Conservation (phyloP, 1,284 basidiomycete genomes). For the Heterobasidion annosum region DNA sequence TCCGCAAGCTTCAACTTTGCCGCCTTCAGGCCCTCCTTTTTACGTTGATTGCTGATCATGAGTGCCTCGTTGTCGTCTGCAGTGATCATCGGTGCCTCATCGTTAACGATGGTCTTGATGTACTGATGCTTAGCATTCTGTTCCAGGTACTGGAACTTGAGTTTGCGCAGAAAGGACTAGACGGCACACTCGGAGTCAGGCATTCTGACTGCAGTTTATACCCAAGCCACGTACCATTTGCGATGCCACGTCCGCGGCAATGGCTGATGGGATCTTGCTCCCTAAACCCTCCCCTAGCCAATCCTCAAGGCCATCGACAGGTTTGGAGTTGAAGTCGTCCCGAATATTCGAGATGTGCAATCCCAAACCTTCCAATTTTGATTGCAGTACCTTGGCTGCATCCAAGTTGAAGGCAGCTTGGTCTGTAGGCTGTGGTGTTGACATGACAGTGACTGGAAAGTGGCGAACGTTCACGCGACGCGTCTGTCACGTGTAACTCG, state of each 20-base stretch:
- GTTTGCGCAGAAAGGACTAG: slow-evolving; percentile 42
- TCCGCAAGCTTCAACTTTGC: slow-evolving; percentile 56
- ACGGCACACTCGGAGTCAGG: background rate
- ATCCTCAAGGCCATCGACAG: background rate
- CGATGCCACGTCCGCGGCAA: slow-evolving; percentile 35
- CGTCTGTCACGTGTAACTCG: background rate
- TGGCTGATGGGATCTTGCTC: slow-evolving; percentile 24
- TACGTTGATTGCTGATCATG: slow-evolving; percentile 50
- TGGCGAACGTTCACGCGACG: background rate
- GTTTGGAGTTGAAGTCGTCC: background rate
- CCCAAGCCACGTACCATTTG: slow-evolving; percentile 29
- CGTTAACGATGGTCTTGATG: slow-evolving; percentile 74
- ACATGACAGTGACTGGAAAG: background rate
- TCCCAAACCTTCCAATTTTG: background rate
- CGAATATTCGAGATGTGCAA: background rate
- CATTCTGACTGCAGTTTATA: background rate
- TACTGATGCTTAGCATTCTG: slow-evolving; percentile 85
- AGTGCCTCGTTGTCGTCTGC: slow-evolving; percentile 67
- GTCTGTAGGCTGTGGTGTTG: background rate
- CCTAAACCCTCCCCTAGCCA: background rate
- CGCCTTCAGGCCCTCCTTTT: slow-evolving; percentile 58
- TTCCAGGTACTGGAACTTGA: slow-evolving; percentile 82
- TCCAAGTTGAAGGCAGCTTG: background rate
- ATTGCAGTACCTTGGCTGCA: background rate
- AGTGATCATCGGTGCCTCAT: slow-evolving; percentile 68